Base-by-base conservation (phyloP, 2,329 filamentous ascomycete species). In the Pyricularia grisea region DNA sequence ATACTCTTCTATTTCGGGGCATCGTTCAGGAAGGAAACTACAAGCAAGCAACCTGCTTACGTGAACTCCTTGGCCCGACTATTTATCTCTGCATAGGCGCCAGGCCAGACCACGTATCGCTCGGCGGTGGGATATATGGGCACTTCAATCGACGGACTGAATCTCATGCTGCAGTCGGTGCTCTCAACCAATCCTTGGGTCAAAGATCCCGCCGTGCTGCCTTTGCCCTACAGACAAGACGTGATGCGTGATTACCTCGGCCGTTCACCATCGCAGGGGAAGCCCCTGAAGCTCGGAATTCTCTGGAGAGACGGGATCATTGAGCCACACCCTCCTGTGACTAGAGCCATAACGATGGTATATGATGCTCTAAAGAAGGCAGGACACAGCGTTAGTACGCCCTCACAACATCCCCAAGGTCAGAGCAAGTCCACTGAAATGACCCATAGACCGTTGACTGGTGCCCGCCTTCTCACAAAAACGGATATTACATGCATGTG, bases 121-220 rank as follows among this genome's bases (percentile, higher is more conserved):
- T 90, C 86, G 0, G 86, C 90, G 1, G 83, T 90, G 14, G 90
- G 89, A 0, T 88, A 88, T 0, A 75, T 93, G 17, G 85, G 85
- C 0, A 85, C 84, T 0, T 87, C 84, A 0, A 77, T 84, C 1
- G 80, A 81, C 1, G 84, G 83, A 0, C 73, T 91, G 14, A 82
- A 82, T 58, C 76, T 92, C 4, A 68, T 70, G 2, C 81, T 87
- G 1, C 83, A 87, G 72, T 78, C 84, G 0, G 74, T 92, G 1
- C 78, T 93, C 1, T 80, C 79, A 14, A 83, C 83, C 36, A 73
- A 86, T 68, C 90, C 90, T 0, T 92, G 90, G 90, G 77, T 87
- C 1, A 78, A 85, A 71, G 90, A 92, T 75, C 89, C 90, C 0
- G 78, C 88, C 0, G 87, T 89, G 0, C 78, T 87, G 60, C 87